A percentile compares a stretch with the other conserved stretches of the same genome.
phyloP scores from a whole-genome alignment of 169 alveolate species.

The Toxoplasma gondii region DNA sequence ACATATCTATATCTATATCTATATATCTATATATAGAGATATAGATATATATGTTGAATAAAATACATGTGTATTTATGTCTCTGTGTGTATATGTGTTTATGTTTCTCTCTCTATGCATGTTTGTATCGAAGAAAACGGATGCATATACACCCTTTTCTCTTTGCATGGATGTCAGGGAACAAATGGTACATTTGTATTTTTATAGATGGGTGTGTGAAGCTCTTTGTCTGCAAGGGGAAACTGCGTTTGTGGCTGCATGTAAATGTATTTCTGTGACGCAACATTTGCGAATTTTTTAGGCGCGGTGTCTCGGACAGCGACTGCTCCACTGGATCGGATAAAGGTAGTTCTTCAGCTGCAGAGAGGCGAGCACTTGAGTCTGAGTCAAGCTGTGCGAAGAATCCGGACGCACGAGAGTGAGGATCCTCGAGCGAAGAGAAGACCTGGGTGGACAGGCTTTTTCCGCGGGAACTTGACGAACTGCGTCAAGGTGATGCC shows the following conservation, averaged over 20 bases:
- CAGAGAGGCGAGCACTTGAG: constrained; percentile 41
- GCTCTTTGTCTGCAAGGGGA: too few relatives aligned
- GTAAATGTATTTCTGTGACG: not conserved
- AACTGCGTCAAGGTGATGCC: constrained; percentile 72
- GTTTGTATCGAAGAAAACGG: too few relatives aligned
- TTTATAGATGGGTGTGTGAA: too few relatives aligned
- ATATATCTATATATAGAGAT: too few relatives aligned
- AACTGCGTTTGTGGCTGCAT: not conserved
- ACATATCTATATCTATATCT: too few relatives aligned
- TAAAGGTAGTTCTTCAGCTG: constrained; percentile 74
- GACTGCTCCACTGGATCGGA: constrained; percentile 76
- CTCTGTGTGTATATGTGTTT: not conserved
- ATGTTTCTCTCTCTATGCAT: not conserved
- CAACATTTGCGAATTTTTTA: not conserved
- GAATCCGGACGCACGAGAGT: constrained; percentile 50
- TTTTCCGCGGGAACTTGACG: constrained; percentile 74
- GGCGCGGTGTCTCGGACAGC: constrained; percentile 74
- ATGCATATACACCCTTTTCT: too few relatives aligned
- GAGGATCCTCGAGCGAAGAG: not conserved
- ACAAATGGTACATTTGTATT: too few relatives aligned
- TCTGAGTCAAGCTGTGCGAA: constrained; percentile 44
- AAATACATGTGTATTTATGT: too few relatives aligned
- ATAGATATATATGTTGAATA: too few relatives aligned
- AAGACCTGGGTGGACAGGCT: constrained; percentile 67
- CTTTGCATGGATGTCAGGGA: too few relatives aligned